Conservation (phyloP, 495 filamentous ascomycete species). For the Hypoxylon trugodes region DNA sequence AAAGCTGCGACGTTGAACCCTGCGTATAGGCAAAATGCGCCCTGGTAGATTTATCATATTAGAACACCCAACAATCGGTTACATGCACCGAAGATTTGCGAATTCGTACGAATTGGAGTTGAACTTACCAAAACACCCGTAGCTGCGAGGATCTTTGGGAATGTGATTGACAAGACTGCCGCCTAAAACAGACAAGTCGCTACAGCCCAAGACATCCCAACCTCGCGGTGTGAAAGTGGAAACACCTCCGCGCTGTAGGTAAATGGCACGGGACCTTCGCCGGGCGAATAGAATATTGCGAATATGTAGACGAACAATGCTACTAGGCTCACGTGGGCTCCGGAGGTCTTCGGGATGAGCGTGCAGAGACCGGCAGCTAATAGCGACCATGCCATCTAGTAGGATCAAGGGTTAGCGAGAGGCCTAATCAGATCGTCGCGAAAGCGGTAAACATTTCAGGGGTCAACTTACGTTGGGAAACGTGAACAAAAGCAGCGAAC, state of each 20-base stretch:
- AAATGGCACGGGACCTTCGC: constrained; percentile 76
- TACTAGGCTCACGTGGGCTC: constrained; percentile 61
- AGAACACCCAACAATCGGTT: background rate
- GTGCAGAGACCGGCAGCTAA: constrained; percentile 67
- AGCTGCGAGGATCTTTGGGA: constrained; percentile 68
- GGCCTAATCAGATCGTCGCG: too few species aligned
- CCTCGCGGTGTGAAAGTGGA: constrained; percentile 76
- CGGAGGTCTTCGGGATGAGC: constrained; percentile 54
- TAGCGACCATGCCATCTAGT: constrained; percentile 65
- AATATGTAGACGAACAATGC: constrained; percentile 75
- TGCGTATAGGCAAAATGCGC: constrained; percentile 67
- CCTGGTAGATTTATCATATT: constrained; percentile 35
- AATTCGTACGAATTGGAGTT: constrained; percentile 31
- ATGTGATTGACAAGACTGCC: constrained; percentile 74
- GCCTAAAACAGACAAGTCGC: constrained; percentile 79
- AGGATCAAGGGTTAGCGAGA: too few species aligned
- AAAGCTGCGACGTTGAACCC: constrained; percentile 74
- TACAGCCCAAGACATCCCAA: constrained; percentile 80
- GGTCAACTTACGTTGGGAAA: too few species aligned
- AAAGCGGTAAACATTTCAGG: too few species aligned
- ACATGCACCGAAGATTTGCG: background rate
- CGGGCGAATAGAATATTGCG: constrained; percentile 72
- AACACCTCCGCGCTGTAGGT: constrained; percentile 84
- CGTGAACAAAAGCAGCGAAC: constrained; percentile 69
- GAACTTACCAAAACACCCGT: constrained; percentile 53